These are phyloP conservation scores for Chionographis japonica DNA, from an alignment of 106 monocot species.

Conservation along the genomic window DNA sequence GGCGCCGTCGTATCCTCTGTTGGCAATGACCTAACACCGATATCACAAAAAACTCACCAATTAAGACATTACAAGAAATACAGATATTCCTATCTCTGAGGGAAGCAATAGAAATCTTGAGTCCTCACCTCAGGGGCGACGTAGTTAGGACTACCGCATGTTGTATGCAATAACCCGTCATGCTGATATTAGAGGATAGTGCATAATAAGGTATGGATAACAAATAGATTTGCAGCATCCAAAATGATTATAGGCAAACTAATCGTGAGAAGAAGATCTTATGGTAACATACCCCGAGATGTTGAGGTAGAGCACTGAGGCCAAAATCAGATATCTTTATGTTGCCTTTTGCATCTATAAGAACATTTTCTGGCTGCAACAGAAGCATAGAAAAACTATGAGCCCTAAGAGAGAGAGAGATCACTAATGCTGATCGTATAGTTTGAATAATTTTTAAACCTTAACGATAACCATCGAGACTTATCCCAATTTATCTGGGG, in stretches of 20 bases:
- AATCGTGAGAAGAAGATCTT: neutral
- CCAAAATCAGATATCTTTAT: constrained; percentile 95
- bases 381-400: constrained; percentile 5
- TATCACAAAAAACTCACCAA: neutral
- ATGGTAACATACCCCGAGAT: constrained; percentile 47
- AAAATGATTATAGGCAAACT: neutral
- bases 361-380: constrained; percentile 89
- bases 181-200: constrained; percentile 31
- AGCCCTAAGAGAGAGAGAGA: neutral
- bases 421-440: too few species aligned
- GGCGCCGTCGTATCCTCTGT: constrained; percentile 89
- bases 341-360: constrained; percentile 68
- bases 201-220: neutral
- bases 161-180: constrained; percentile 91
- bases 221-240: neutral
- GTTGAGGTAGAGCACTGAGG: constrained; percentile 75
- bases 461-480: too few species aligned
- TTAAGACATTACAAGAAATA: neutral
- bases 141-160: constrained; percentile 96
- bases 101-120: neutral
- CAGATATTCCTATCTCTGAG: neutral
- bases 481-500: too few species aligned
- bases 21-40: constrained; percentile 57
- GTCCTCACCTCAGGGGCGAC: constrained; percentile 72
- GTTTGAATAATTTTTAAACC: too few species aligned